phyloP scores from a whole-genome alignment of 2,329 filamentous ascomycete genomes.

The Colletotrichum sp. region DNA sequence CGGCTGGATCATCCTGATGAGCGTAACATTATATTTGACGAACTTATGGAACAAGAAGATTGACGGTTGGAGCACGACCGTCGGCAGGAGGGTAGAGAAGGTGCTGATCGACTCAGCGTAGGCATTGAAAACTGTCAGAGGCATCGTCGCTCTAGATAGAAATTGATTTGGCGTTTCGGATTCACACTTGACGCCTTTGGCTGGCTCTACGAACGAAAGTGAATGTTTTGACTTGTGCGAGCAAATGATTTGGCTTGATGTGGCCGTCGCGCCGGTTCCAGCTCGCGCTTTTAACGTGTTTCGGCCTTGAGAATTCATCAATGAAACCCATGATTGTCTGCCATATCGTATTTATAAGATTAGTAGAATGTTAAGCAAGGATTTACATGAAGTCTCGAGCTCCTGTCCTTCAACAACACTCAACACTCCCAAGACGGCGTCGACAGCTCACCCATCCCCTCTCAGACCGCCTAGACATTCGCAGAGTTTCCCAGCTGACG shows the following conservation, averaged over 20 bases:
- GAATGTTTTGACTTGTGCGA: accelerated
- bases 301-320: background rate
- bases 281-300: background rate
- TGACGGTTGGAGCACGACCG: slow-evolving; percentile 40
- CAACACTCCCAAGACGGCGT: background rate
- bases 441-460: accelerated
- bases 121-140: background rate
- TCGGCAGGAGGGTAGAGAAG: slow-evolving; percentile 40
- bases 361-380: accelerated
- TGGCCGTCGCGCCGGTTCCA: background rate
- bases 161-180: background rate
- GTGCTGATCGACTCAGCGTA: slow-evolving; percentile 26
- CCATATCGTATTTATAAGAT: background rate
- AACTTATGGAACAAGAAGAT: slow-evolving; percentile 40
- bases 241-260: background rate
- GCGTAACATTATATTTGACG: slow-evolving; percentile 37
- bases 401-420: too few species aligned
- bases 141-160: background rate
- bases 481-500: background rate
- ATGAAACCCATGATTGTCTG: too few species aligned
- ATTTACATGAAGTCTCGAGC: background rate
- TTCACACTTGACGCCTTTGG: background rate
- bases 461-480: accelerated
- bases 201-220: accelerated
- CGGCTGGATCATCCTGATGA: slow-evolving; percentile 35